These are phyloP conservation scores for Colletotrichum sp. DNA, from an alignment of 2,329 filamentous ascomycete genomes.

Conservation along the genomic window DNA sequence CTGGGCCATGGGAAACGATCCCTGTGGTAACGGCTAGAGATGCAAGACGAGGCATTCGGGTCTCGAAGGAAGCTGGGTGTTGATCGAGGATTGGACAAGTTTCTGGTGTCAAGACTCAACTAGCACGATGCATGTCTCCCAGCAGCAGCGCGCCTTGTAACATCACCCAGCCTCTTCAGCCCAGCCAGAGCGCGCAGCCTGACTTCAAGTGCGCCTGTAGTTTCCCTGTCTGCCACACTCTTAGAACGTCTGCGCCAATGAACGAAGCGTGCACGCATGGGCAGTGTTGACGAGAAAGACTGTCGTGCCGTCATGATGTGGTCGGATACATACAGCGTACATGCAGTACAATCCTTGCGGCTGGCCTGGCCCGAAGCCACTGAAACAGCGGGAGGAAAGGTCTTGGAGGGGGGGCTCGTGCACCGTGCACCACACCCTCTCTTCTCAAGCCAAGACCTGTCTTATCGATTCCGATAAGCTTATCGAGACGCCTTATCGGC, in stretches of 20 bases:
- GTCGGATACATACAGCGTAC: neutral
- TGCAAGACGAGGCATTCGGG: neutral
- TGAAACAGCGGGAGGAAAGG: constrained; percentile 3
- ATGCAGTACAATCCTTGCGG: neutral
- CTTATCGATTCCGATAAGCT: constrained; percentile 8
- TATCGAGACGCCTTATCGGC: constrained; percentile 10
- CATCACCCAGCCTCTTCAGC: neutral
- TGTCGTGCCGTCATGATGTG: neutral
- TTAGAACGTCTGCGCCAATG: neutral
- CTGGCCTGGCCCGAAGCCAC: neutral
- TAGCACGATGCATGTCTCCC: neutral
- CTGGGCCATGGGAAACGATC: neutral
- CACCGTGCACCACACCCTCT: neutral
- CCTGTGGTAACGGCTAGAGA: neutral
- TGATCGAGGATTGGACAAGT: neutral
- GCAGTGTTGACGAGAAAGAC: neutral
- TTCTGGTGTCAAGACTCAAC: neutral
- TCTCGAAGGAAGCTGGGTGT: neutral
- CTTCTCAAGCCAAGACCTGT: neutral
- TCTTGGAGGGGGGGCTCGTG: neutral
- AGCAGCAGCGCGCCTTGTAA: neutral
- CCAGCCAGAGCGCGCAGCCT: neutral
- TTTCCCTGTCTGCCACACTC: neutral
- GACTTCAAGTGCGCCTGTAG: neutral
- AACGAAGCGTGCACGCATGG: neutral